Evolutionary conservation across 2,329 filamentous ascomycete species (phyloP).

Genomic region (Lachnellula occidentalis): DNA sequence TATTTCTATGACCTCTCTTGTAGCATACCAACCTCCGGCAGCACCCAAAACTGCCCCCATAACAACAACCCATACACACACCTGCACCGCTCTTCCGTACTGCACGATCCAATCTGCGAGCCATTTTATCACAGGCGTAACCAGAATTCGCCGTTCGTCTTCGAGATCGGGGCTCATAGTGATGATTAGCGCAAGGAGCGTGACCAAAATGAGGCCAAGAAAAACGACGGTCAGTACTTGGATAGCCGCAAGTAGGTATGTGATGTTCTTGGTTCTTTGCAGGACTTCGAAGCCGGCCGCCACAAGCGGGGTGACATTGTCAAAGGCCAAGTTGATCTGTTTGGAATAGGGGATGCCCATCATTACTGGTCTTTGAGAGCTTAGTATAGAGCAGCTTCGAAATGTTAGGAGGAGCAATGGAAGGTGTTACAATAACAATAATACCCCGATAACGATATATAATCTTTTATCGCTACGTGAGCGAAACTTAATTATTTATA

Average conservation of each 20-base stretch:
- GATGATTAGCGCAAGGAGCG: slow-evolving; percentile 37
- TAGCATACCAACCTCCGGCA: slow-evolving; percentile 8
- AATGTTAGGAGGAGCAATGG: no score
- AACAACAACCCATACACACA: slow-evolving; percentile 7
- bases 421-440: no score
- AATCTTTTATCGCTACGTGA: no score
- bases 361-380: neutral
- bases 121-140: slow-evolving; percentile 38
- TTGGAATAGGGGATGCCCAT: slow-evolving; percentile 49
- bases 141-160: slow-evolving; percentile 35
- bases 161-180: slow-evolving; percentile 44
- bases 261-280: slow-evolving; percentile 44
- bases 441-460: no score
- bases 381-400: no score
- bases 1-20: slow-evolving; percentile 1
- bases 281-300: slow-evolving; percentile 43
- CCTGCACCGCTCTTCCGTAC: slow-evolving; percentile 3
- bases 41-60: slow-evolving; percentile 4
- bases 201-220: slow-evolving; percentile 35
- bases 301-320: slow-evolving; percentile 47
- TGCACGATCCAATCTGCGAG: slow-evolving; percentile 17
- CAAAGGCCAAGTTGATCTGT: slow-evolving; percentile 46
- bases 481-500: no score
- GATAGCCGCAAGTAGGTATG: slow-evolving; percentile 41
- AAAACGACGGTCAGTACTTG: slow-evolving; percentile 41